Base-by-base conservation (phyloP, 768 basidiomycete species). In the Tricholoma furcatifolium region DNA sequence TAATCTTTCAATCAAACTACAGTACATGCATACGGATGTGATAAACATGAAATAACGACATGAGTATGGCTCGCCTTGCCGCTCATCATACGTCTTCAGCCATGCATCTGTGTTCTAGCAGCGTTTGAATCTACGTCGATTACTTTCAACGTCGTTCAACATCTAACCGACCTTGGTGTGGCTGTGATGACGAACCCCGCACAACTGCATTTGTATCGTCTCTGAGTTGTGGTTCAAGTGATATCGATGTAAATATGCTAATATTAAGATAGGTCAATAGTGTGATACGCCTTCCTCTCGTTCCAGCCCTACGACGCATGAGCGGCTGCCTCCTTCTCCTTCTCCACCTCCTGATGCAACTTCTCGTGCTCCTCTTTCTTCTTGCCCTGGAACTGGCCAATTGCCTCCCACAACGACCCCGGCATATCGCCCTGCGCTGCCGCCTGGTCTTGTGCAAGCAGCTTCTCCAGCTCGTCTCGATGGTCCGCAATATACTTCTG, bases 401-500 rank as follows among this genome's bases (percentile, higher is more conserved):
- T 62, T 35, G 77, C 76, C 57, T 76, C 78, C 74, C 74, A 81
- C 38, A 82, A 60, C 45, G 70, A 78, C 23, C 64, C 71, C 2
- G 81, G 79, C 24, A 72, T 71, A 57, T 76, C 73, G 0, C 67
- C 67, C 14, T 72, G 73, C 69, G 46, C 41, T 8, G 55, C 47
- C 4, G 50, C 55, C 56, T 74, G 72, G 49, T 76, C 73, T 52
- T 74, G 68, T 50, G 71, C 63, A 44, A 75, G 52, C 42, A 73
- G 47, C 47, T 55, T 59, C 62, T 79, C 77, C 47, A 80, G 67
- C 45, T 79, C 75, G 32, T 73, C 78, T 59, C 69, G 71, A 51
- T 81, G 72, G 23, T 73, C 67, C 23, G 60, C 61, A 32, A 81
- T 70, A 51, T 81, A 79, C 53, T 76, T 75, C 64, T 77, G 77